phyloP scores from a whole-genome alignment of 2,329 filamentous ascomycete species.

The Cylindrodendrum hubeiense region DNA sequence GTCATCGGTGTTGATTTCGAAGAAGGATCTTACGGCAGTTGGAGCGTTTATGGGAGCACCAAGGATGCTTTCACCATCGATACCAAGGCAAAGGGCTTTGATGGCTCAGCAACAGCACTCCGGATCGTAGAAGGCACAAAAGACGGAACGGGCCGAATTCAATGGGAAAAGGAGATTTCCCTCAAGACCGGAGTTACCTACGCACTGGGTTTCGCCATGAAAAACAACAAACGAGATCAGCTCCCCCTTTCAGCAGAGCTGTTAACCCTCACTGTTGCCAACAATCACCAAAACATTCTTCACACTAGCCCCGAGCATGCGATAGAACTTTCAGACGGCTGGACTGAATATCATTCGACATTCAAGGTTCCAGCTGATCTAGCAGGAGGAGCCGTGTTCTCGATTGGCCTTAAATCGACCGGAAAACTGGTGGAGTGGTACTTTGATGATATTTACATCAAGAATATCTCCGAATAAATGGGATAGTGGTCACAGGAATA shows the following conservation, averaged over 20 bases:
- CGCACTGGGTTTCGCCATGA: neutral
- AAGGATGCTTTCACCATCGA: neutral
- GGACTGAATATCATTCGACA: neutral
- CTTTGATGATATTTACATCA: neutral
- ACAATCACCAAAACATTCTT: neutral
- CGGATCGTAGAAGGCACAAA: neutral
- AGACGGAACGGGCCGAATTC: neutral
- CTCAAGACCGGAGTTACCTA: neutral
- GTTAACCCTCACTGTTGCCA: neutral
- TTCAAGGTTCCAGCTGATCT: neutral
- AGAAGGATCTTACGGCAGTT: neutral
- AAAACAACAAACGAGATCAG: neutral
- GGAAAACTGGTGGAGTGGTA: neutral
- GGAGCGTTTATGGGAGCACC: neutral
- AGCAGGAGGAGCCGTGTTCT: neutral
- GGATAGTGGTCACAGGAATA: neutral
- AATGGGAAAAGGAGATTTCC: neutral
- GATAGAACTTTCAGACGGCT: neutral
- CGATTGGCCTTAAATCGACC: neutral
- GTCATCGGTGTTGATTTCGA: neutral
- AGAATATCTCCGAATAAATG: neutral
- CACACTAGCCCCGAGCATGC: neutral
- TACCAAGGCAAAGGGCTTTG: neutral
- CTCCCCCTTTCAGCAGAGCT: neutral
- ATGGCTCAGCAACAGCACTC: neutral